Percentiles rank a stretch among this genome's conserved stretches.
Conservation (phyloP, 225 moss, liverwort and hornwort genomes). For the Physcomitrium patens region DNA sequence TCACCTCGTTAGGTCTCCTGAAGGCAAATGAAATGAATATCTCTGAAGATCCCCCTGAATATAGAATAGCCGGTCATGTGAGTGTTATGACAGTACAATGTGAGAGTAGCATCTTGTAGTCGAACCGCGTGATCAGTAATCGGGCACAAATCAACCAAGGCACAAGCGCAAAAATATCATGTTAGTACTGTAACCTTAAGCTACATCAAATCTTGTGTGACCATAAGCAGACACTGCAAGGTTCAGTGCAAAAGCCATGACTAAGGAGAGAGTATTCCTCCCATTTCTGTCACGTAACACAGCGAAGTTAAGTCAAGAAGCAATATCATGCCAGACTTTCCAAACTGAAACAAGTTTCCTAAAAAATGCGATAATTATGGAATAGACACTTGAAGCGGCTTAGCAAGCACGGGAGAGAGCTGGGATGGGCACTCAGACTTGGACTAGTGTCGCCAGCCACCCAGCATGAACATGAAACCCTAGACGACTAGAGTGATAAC, state of each 20-base stretch:
- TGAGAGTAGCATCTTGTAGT: conserved; percentile 29
- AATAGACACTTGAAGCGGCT: neutral
- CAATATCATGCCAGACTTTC: conserved; percentile 1
- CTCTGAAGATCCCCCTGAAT: conserved; percentile 43
- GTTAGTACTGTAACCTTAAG: neutral
- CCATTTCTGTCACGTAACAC: no score
- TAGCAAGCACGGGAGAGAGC: neutral
- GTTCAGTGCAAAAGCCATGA: neutral
- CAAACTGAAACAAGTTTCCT: conserved; percentile 22
- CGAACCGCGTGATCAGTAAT: conserved; percentile 34
- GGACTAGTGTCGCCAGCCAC: neutral
- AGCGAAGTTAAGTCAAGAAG: neutral
- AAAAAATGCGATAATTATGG: neutral
- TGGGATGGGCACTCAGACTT: neutral
- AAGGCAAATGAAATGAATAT: conserved; percentile 52
- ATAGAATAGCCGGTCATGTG: conserved; percentile 41
- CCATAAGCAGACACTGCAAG: conserved; percentile 2
- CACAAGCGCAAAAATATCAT: conserved; percentile 20
- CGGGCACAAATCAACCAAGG: conserved; percentile 14
- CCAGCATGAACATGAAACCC: conserved; percentile 10
- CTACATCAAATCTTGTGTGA: conserved; percentile 8
- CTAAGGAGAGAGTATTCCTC: neutral
- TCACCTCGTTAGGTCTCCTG: conserved; percentile 40
- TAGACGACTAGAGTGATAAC: neutral
- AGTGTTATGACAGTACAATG: conserved; percentile 42